Conservation (phyloP, 495 filamentous ascomycete genomes). For the Viridothelium virens region DNA sequence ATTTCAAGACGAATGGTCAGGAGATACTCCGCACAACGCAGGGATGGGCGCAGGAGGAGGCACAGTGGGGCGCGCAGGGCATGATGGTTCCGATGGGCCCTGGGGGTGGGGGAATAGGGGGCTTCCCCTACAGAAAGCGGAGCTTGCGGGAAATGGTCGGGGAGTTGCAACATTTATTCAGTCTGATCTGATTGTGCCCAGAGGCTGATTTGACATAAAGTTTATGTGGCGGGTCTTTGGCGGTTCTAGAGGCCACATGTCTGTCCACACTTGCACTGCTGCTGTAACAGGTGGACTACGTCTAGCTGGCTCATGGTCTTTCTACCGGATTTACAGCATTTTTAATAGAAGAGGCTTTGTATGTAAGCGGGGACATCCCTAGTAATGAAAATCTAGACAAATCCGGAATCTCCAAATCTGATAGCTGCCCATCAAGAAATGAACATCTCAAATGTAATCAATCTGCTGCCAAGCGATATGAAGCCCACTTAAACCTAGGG, state of each 20-base stretch:
- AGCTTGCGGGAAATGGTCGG: background rate
- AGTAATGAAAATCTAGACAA: too few species aligned
- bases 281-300: too few species aligned
- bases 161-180: constrained; percentile 8
- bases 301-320: too few species aligned
- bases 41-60: background rate
- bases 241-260: background rate
- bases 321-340: too few species aligned
- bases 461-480: too few species aligned
- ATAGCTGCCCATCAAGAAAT: too few species aligned
- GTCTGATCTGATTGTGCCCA: background rate
- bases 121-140: background rate
- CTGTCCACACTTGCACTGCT: background rate
- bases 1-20: background rate
- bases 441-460: too few species aligned
- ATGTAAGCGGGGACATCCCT: too few species aligned
- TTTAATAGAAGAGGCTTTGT: too few species aligned
- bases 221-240: background rate
- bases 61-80: background rate
- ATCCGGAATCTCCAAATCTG: too few species aligned
- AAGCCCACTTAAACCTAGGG: too few species aligned
- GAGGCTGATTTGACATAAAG: background rate
- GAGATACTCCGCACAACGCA: background rate
- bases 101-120: background rate
- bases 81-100: background rate